A percentile compares a stretch with the other conserved stretches of the same genome.
Evolutionary conservation across 2,329 filamentous ascomycete species (phyloP).

Genomic region (Neospermospora avenae): DNA sequence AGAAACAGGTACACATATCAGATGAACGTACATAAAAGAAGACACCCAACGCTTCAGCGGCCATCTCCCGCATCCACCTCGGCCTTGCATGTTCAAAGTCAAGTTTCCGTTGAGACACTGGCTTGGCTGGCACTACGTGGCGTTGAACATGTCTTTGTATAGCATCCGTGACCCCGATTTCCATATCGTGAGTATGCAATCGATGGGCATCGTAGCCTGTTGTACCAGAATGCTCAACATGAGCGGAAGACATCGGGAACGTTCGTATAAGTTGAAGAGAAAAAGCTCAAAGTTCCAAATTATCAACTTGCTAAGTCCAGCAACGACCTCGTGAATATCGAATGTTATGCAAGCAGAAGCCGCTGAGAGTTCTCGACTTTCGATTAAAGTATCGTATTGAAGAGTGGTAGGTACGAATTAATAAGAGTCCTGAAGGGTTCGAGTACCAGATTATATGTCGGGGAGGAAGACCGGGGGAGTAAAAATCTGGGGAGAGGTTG

Average conservation of each 20-base stretch:
- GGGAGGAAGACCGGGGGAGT: background rate
- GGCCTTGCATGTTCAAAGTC: constrained; percentile 52
- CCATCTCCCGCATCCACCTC: constrained; percentile 51
- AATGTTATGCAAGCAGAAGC: too few relatives aligned
- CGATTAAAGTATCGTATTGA: too few relatives aligned
- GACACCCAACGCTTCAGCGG: constrained; percentile 54
- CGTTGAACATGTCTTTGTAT: constrained; percentile 48
- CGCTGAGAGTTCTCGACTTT: too few relatives aligned
- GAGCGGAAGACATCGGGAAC: constrained; percentile 15
- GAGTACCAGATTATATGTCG: background rate
- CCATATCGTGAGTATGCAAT: constrained; percentile 36
- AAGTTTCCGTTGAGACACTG: constrained; percentile 51
- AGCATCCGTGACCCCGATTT: constrained; percentile 52
- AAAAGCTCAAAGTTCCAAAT: background rate
- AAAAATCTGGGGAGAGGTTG: background rate
- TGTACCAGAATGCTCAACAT: constrained; percentile 21
- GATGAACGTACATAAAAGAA: constrained; percentile 50
- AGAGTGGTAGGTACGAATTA: background rate
- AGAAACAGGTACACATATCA: too few relatives aligned
- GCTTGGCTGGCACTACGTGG: constrained; percentile 47
- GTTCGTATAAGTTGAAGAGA: background rate
- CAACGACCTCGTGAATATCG: too few relatives aligned
- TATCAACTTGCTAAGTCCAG: too few relatives aligned
- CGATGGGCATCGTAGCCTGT: constrained; percentile 25
- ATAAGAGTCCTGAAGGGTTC: too few relatives aligned